Percentiles rank a stretch among this genome's conserved stretches.
These are phyloP conservation scores for Fennellomyces sp. DNA, from an alignment of 371 early-diverging fungal species.

Conservation along the genomic window DNA sequence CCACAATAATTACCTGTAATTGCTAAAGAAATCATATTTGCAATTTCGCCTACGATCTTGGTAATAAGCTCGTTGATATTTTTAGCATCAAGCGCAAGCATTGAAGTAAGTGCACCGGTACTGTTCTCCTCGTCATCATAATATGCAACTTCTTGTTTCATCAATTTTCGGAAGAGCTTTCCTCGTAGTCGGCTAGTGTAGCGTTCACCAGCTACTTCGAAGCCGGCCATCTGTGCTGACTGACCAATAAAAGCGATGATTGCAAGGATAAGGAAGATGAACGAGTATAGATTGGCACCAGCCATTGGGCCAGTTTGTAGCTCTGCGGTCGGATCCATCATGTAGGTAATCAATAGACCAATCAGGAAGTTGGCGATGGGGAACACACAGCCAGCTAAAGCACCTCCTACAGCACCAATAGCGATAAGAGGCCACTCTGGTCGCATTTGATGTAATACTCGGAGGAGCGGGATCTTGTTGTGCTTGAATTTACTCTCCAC, in stretches of 20 bases:
- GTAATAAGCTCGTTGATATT: constrained; percentile 66
- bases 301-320: constrained; percentile 22
- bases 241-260: constrained; percentile 42
- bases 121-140: constrained; percentile 82
- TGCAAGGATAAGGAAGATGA: constrained; percentile 65
- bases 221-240: constrained; percentile 21
- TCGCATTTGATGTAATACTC: constrained; percentile 31
- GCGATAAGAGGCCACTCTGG: constrained; percentile 40
- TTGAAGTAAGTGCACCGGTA: constrained; percentile 77
- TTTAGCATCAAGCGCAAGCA: constrained; percentile 78
- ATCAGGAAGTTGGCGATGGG: constrained; percentile 33
- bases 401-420: constrained; percentile 45
- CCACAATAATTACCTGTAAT: constrained; percentile 15
- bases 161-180: constrained; percentile 47
- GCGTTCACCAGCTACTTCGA: constrained; percentile 48
- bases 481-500: constrained; percentile 30
- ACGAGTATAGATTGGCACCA: constrained; percentile 67
- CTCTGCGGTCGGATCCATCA: constrained; percentile 10
- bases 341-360: constrained; percentile 18
- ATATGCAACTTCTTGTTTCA: constrained; percentile 80
- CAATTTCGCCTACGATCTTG: constrained; percentile 57
- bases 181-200: constrained; percentile 58
- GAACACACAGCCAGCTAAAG: constrained; percentile 50
- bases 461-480: constrained; percentile 56
- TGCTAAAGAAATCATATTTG: constrained; percentile 49